Percentiles rank a stretch among this genome's conserved stretches.
These are phyloP conservation scores for Annulohypoxylon nitens DNA, from an alignment of 495 filamentous ascomycete species.

Conservation along the genomic window DNA sequence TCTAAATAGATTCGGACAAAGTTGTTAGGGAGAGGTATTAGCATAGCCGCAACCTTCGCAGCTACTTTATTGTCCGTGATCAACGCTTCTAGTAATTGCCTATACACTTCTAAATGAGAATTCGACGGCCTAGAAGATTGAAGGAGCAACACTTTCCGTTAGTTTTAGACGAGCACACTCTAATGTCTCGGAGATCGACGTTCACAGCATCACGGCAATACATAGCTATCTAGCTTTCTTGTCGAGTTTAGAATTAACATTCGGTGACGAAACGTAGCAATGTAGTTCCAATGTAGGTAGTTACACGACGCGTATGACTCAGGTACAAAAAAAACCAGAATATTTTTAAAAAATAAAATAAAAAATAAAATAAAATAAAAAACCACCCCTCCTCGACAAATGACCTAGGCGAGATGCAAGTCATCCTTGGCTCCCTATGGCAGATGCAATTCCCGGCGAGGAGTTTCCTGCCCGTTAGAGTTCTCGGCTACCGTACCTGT, in stretches of 20 bases:
- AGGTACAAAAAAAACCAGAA: slow-evolving; percentile 3
- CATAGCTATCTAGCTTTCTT: slow-evolving; percentile 25
- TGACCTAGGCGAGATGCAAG: slow-evolving; percentile 42
- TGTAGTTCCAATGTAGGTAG: slow-evolving; percentile 21
- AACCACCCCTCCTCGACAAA: slow-evolving; percentile 36
- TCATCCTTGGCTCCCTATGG: slow-evolving; percentile 45
- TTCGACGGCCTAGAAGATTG: slow-evolving; percentile 11
- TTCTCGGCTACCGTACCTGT: slow-evolving; percentile 40
- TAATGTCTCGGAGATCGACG: slow-evolving; percentile 39
- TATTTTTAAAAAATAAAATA: background rate
- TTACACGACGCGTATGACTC: slow-evolving; percentile 35
- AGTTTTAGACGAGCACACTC: slow-evolving; percentile 37
- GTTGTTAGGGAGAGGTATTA: slow-evolving; percentile 48
- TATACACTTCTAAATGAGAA: slow-evolving; percentile 12
- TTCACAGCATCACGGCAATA: slow-evolving; percentile 18
- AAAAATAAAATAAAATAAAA: background rate
- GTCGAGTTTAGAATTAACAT: slow-evolving; percentile 25
- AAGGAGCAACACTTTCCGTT: slow-evolving; percentile 43
- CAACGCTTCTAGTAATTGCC: slow-evolving; percentile 23
- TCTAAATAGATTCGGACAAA: slow-evolving; percentile 55
- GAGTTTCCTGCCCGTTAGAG: slow-evolving; percentile 29
- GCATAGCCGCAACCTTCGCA: slow-evolving; percentile 28
- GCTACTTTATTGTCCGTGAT: slow-evolving; percentile 22
- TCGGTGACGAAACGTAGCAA: slow-evolving; percentile 43
- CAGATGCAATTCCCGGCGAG: slow-evolving; percentile 48